A percentile compares a stretch with the other conserved stretches of the same genome.
Conservation (phyloP, 345 rosid species). For the Cardamine resedifolia region DNA sequence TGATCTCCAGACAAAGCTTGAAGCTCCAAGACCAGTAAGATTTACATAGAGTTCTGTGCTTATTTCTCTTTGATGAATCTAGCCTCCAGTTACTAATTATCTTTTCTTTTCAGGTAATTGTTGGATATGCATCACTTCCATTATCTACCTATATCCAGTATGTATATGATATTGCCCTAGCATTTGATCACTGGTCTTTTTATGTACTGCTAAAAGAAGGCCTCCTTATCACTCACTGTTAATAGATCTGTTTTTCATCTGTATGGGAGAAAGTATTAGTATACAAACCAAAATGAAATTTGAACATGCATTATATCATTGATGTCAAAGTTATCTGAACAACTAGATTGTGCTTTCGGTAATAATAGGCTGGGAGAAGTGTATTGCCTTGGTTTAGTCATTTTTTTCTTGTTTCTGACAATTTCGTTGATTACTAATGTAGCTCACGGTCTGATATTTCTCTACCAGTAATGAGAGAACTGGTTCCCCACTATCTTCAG, state of each 20-base stretch:
- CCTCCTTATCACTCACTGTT: conserved; percentile 13
- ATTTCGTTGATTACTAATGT: conserved; percentile 28
- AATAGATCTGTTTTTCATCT: conserved; percentile 2
- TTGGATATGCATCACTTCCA: conserved; percentile 93
- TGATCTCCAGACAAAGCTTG: conserved; percentile 96
- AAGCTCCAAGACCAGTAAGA: conserved; percentile 97
- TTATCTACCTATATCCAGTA: conserved; percentile 91
- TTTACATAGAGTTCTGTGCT: conserved; percentile 20
- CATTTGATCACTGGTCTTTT: conserved; percentile 1
- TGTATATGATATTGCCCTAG: conserved; percentile 37
- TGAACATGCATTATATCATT: conserved; percentile 18
- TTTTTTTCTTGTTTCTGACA: conserved; percentile 6
- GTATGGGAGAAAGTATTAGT: conserved; percentile 10
- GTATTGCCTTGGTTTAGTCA: conserved; percentile 11
- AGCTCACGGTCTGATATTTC: conserved; percentile 95
- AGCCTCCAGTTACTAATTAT: conserved; percentile 13
- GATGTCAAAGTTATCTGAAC: conserved; percentile 20
- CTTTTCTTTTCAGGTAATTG: conserved; percentile 59
- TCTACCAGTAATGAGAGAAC: conserved; percentile 90
- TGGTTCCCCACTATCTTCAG: conserved; percentile 96
- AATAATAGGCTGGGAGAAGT: conserved; percentile 7
- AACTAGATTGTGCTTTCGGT: conserved; percentile 13
- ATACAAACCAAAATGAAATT: conserved; percentile 20
- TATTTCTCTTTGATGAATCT: conserved; percentile 22
- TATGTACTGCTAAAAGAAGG: conserved; percentile 22